A percentile compares a stretch with the other conserved stretches of the same genome.
Evolutionary conservation across 2,329 filamentous ascomycete species (phyloP).

Genomic region (Pseudocercospora vitis): DNA sequence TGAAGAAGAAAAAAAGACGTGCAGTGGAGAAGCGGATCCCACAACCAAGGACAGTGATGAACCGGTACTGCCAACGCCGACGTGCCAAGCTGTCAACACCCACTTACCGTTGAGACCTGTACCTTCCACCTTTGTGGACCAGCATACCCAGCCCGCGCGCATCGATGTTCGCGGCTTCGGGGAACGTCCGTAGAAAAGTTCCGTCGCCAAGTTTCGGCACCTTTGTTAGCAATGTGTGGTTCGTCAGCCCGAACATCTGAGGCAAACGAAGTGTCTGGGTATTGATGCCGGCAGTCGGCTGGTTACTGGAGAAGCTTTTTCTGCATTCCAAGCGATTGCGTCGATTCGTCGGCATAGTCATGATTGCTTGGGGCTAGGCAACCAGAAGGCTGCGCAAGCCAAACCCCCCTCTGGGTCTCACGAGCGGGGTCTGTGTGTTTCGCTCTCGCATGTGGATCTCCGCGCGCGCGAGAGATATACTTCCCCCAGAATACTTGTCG

Average conservation of each 20-base stretch:
- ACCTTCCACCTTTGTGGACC: not conserved
- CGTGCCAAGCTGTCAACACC: constrained; percentile 8
- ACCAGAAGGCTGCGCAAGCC: no score
- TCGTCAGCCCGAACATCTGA: not conserved
- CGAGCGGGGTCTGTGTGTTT: no score
- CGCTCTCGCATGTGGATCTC: no score
- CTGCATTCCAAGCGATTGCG: no score
- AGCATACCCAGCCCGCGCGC: not conserved
- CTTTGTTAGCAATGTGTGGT: not conserved
- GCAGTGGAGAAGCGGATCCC: not conserved
- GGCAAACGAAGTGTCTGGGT: not conserved
- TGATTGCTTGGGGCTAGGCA: no score
- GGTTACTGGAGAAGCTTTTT: no score
- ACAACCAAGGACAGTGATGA: not conserved
- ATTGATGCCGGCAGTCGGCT: not conserved
- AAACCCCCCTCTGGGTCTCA: no score
- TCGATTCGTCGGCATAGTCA: no score
- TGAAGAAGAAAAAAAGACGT: not conserved
- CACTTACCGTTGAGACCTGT: not conserved
- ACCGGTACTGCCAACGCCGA: not conserved
- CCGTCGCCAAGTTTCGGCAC: not conserved
- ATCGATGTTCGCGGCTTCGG: not conserved
- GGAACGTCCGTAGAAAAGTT: not conserved
- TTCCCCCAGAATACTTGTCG: no score
- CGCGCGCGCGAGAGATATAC: no score